Base-by-base conservation (phyloP, 345 rosid species). In the Salix dunnii region DNA sequence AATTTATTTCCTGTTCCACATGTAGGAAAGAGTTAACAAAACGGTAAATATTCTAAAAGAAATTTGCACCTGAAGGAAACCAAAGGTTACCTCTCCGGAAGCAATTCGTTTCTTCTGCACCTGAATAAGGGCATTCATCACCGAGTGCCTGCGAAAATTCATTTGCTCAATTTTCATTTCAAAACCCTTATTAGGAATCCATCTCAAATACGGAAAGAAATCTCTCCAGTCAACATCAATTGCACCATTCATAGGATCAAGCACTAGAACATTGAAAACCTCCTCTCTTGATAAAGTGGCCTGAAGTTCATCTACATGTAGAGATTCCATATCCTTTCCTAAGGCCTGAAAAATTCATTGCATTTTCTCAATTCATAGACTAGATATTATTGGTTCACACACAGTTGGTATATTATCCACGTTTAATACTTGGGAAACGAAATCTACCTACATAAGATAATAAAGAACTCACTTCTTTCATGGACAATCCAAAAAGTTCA, bases 161-260 rank as follows among this genome's bases (percentile, higher is more conserved):
- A 86, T 68, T 53, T 73, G 77, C 23, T 87, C 82, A 64, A 93
- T 86, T 77, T 84, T 91, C 58, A 43, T 46, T 72, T 93, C 96
- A 6, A 86, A 80, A 58, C 82, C 80, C 67, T 76, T 85, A 73
- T 87, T 93, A 0, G 99, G 98, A 80, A 93, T 38, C 98, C 99
- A 96, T 82, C 77, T 83, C 65, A 93, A 67, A 82, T 89, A 91
- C 1, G 98, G 97, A 84, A 96, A 96, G 90, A 93, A 96, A 78
- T 93, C 99, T 74, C 98, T 89, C 97, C 98, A 93, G 66, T 96
- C 97, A 64, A 92, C 98, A 35, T 90, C 97, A 65, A 93, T 76
- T 4, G 96, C 94, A 18, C 94, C 96, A 27, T 85, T 91, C 95
- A 96, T 92, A 82, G 89, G 85, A 72, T 92, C 97, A 68, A 70